phyloP scores from a whole-genome alignment of 2,329 filamentous ascomycete genomes.

The Periconia digitata region DNA sequence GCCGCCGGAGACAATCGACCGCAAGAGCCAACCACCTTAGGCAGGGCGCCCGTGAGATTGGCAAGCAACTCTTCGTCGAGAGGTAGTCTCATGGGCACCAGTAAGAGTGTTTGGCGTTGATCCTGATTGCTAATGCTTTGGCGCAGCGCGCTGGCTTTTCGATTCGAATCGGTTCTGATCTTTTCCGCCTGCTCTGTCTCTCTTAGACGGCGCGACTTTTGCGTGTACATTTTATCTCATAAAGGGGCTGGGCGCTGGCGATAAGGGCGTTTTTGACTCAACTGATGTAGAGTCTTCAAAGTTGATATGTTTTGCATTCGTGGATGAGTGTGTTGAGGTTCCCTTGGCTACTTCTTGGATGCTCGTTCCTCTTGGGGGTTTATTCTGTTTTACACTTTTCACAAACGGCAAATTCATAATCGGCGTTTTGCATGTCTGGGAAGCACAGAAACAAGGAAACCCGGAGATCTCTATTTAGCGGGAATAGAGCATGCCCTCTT shows the following conservation, averaged over 20 bases:
- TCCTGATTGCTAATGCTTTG: conserved; percentile 8
- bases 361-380: not conserved
- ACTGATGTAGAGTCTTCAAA: not conserved
- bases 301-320: not conserved
- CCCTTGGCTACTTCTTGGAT: not conserved
- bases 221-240: not conserved
- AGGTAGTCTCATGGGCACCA: conserved; percentile 31
- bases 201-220: not conserved
- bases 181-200: not conserved
- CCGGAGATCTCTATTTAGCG: too few relatives aligned
- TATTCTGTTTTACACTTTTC: too few relatives aligned
- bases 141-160: conserved; percentile 3
- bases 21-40: conserved; percentile 25
- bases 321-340: not conserved
- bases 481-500: too few relatives aligned
- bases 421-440: not conserved
- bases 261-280: not conserved
- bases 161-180: not conserved
- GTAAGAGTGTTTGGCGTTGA: conserved; percentile 40
- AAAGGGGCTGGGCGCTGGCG: not conserved
- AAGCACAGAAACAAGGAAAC: not conserved
- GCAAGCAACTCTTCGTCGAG: conserved; percentile 32
- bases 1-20: conserved; percentile 31
- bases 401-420: not conserved
- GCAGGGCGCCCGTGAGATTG: conserved; percentile 35